Conservation (phyloP, 352 stramenopile genomes). For the Globisporangium radiosum region DNA sequence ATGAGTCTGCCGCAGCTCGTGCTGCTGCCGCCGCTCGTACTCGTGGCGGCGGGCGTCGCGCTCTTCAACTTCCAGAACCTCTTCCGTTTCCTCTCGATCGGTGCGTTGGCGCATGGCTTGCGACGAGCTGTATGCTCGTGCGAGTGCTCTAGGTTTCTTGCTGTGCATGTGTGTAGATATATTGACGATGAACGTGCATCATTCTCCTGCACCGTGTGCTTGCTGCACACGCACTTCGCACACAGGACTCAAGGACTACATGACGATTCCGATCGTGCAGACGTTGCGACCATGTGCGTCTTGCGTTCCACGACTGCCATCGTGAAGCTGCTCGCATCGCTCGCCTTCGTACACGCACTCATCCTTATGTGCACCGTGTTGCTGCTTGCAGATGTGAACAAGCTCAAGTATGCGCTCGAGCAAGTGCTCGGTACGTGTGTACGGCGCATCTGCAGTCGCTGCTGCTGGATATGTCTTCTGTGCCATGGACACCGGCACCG, state of each 20-base stretch:
- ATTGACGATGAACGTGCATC: background rate
- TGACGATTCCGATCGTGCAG: constrained; percentile 59
- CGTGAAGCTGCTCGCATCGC: no score
- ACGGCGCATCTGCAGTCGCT: background rate
- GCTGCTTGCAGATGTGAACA: constrained; percentile 39
- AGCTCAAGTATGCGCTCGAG: constrained; percentile 64
- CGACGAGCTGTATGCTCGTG: no score
- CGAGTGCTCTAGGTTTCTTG: background rate
- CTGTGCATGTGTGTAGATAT: background rate
- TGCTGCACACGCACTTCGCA: background rate
- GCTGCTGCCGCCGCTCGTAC: constrained; percentile 63
- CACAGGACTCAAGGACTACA: constrained; percentile 57
- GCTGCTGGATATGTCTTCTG: background rate
- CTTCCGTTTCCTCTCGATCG: constrained; percentile 55
- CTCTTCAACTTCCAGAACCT: constrained; percentile 81
- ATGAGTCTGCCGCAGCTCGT: constrained; percentile 53
- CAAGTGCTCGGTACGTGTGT: constrained; percentile 40
- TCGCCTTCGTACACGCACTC: no score
- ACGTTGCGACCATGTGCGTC: constrained; percentile 43
- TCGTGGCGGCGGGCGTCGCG: constrained; percentile 54
- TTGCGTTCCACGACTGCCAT: background rate
- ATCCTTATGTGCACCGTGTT: no score
- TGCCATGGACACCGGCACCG: no score
- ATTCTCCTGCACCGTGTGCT: background rate
- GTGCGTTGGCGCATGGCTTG: constrained; percentile 18